Evolutionary conservation across 495 filamentous ascomycete genomes (phyloP).

Genomic region (Podospora comata): DNA sequence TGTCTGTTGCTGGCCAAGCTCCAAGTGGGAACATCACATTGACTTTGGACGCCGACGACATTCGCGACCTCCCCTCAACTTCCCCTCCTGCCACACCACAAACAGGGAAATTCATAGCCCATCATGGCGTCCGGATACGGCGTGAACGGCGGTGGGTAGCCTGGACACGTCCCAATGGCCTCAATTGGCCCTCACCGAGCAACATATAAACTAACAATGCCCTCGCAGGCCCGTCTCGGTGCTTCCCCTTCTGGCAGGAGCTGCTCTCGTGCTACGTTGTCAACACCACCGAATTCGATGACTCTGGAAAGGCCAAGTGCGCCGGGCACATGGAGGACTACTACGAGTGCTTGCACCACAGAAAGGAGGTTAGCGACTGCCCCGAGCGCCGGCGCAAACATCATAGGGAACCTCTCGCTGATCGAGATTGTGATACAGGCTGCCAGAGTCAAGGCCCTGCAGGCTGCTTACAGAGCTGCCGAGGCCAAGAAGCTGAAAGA

Average conservation of each 20-base stretch:
- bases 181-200: conserved; percentile 5
- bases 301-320: conserved; percentile 85
- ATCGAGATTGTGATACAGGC: conserved; percentile 51
- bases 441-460: conserved; percentile 70
- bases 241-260: conserved; percentile 99
- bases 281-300: conserved; percentile 69
- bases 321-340: conserved; percentile 88
- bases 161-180: conserved; percentile 16
- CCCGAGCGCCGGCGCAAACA: conserved; percentile 4
- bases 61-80: conserved; percentile 15
- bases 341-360: conserved; percentile 97
- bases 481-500: conserved; percentile 73
- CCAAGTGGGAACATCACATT: conserved; percentile 21
- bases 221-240: conserved; percentile 72
- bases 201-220: conserved; percentile 6
- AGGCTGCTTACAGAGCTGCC: conserved; percentile 82
- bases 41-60: conserved; percentile 16
- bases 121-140: conserved; percentile 82
- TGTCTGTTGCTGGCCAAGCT: conserved; percentile 20
- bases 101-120: conserved; percentile 27
- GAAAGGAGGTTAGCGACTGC: conserved; percentile 72
- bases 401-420: conserved; percentile 1
- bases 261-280: conserved; percentile 85
- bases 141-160: conserved; percentile 67
- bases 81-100: conserved; percentile 22